Evolutionary conservation across 176 grass and related monocot species (phyloP).

Genomic region (Cenchrus americanus): DNA sequence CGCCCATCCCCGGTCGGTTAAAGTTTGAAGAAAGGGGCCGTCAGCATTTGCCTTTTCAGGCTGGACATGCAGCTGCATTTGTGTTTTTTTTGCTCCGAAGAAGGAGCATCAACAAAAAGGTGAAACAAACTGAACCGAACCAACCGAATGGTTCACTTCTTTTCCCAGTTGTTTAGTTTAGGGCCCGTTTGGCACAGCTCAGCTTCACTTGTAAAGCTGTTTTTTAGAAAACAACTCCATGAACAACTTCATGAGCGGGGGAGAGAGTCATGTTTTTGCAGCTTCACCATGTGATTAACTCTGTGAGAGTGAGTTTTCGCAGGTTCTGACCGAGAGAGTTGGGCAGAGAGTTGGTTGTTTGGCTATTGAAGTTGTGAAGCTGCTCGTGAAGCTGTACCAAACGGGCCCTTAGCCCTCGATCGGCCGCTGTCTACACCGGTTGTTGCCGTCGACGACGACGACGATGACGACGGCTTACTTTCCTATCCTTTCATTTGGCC

Average conservation of each 20-base stretch:
- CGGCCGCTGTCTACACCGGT: constrained; percentile 4
- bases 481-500: not conserved
- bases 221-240: too few species aligned
- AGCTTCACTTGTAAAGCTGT: too few species aligned
- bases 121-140: not conserved
- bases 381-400: too few species aligned
- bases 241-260: too few species aligned
- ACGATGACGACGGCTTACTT: constrained; percentile 35
- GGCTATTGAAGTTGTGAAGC: too few species aligned
- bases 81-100: not conserved
- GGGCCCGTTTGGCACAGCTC: too few species aligned
- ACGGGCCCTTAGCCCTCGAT: too few species aligned
- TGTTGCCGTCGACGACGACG: constrained; percentile 17
- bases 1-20: constrained; percentile 3
- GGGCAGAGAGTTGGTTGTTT: too few species aligned
- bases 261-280: too few species aligned
- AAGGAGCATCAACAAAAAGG: not conserved
- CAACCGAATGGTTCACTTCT: not conserved
- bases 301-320: too few species aligned
- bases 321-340: too few species aligned
- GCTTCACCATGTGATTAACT: too few species aligned
- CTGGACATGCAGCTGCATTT: not conserved
- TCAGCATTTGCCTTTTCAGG: constrained; percentile 27
- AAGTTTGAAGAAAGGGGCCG: not conserved
- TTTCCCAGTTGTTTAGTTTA: constrained; percentile 17